Conservation (phyloP, 495 filamentous ascomycete genomes). For the Hypoxylon intermedium region DNA sequence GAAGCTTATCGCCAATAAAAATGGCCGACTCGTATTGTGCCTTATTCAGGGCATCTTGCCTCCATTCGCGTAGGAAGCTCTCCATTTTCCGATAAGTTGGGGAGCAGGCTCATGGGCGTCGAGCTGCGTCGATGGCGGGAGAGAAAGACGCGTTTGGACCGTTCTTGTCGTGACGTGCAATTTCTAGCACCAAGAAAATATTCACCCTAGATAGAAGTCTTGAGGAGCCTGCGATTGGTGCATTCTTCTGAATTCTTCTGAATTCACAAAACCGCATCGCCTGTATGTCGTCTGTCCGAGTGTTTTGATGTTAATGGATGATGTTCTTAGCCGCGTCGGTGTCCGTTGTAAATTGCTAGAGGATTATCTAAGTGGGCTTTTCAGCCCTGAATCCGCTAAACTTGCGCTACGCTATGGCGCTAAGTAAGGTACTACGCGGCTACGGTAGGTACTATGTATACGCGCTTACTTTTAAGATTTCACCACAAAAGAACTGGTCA, state of each 20-base stretch:
- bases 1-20: constrained; percentile 94
- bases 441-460: too few relatives aligned
- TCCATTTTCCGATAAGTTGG: constrained; percentile 68
- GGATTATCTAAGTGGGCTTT: constrained; percentile 2
- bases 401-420: not conserved
- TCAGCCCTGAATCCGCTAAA: constrained; percentile 15
- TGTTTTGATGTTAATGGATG: too few relatives aligned
- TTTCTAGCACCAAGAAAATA: too few relatives aligned
- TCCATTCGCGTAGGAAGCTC: constrained; percentile 87
- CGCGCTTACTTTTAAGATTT: too few relatives aligned
- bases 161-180: too few relatives aligned
- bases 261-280: too few relatives aligned
- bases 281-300: too few relatives aligned
- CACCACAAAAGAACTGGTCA: too few relatives aligned
- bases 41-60: constrained; percentile 89
- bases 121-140: constrained; percentile 3
- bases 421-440: not conserved
- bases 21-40: constrained; percentile 95
- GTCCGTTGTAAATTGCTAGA: not conserved
- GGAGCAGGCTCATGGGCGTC: constrained; percentile 1
- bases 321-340: too few relatives aligned
- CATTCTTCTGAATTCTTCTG: too few relatives aligned
- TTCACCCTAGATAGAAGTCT: too few relatives aligned
- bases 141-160: not conserved
- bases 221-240: too few relatives aligned